Conservation (phyloP, 2,329 filamentous ascomycete genomes). For the Neonectria hederae region DNA sequence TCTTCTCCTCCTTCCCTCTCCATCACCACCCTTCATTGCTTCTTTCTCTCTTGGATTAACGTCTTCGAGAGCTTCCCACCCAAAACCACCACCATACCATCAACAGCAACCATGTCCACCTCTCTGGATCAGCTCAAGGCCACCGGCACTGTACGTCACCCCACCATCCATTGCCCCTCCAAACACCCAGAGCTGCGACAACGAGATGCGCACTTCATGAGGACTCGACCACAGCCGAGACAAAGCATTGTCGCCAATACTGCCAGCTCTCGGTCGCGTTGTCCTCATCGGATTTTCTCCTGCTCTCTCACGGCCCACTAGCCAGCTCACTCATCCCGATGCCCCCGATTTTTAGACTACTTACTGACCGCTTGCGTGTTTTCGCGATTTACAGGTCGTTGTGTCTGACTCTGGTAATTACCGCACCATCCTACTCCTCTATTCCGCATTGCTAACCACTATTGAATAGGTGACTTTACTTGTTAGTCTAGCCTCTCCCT, state of each 20-base stretch:
- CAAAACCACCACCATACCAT: conserved; percentile 24
- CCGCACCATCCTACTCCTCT: conserved; percentile 39
- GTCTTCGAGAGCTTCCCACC: conserved; percentile 20
- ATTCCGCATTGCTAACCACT: conserved; percentile 45
- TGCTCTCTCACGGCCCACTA: neutral
- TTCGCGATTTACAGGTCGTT: conserved; percentile 71
- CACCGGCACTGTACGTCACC: conserved; percentile 85
- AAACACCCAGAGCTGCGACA: conserved; percentile 30
- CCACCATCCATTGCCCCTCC: conserved; percentile 46
- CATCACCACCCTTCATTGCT: conserved; percentile 10
- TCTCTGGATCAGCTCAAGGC: conserved; percentile 98
- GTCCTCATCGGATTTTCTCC: neutral
- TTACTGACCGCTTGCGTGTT: conserved; percentile 38
- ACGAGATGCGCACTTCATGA: conserved; percentile 20
- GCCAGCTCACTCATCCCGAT: neutral
- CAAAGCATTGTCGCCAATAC: neutral
- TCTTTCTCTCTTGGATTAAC: conserved; percentile 15
- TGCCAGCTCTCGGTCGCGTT: neutral
- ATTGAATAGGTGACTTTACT: conserved; percentile 74
- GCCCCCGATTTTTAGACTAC: conserved; percentile 9
- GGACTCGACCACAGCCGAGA: neutral
- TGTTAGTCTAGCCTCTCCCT: conserved; percentile 63
- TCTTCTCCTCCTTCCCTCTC: conserved; percentile 20
- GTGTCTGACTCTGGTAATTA: conserved; percentile 93
- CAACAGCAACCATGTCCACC: conserved; percentile 71